phyloP scores from a whole-genome alignment of 2,329 filamentous ascomycete genomes.

The Incumbomyces delicatus region DNA sequence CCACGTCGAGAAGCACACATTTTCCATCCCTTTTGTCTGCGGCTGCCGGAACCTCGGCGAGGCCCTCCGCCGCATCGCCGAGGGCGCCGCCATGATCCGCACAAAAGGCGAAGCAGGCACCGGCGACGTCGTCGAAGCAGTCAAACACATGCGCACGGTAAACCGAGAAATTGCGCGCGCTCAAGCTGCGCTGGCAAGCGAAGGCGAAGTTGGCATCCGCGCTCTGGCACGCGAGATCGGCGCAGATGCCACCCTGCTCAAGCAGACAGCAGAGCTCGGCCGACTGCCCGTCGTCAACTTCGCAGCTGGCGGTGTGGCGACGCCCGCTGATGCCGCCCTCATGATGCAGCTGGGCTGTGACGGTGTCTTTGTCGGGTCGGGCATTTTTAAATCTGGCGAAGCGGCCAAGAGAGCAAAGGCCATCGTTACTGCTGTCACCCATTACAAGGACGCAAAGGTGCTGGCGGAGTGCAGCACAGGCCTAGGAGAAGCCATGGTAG shows the following conservation, averaged over 20 bases:
- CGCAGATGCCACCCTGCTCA: conserved; percentile 66
- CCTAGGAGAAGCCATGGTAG: conserved; percentile 95
- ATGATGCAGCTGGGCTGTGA: conserved; percentile 99
- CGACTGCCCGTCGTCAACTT: conserved; percentile 95
- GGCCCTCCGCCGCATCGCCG: conserved; percentile 77
- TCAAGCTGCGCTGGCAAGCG: conserved; percentile 38
- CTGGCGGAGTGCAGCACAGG: conserved; percentile 80
- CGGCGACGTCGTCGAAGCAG: conserved; percentile 92
- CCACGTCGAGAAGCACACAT: conserved; percentile 83
- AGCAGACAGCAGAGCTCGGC: conserved; percentile 77
- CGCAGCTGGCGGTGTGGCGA: conserved; percentile 97
- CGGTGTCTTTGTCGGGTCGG: conserved; percentile 91
- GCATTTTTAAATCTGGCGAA: conserved; percentile 95
- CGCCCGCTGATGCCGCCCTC: conserved; percentile 88
- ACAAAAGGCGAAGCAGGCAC: conserved; percentile 98
- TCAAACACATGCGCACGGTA: conserved; percentile 89
- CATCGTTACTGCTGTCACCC: conserved; percentile 87
- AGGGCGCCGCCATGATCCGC: conserved; percentile 96
- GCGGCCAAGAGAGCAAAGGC: conserved; percentile 82
- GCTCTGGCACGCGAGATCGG: conserved; percentile 73
- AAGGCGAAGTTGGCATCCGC: conserved; percentile 61
- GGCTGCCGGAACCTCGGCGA: conserved; percentile 92
- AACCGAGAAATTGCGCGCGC: conserved; percentile 72
- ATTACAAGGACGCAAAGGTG: conserved; percentile 76
- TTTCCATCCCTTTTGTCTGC: conserved; percentile 85